Base-by-base conservation (phyloP, 1,284 basidiomycete species). In the Coniferiporia sulphurascens region DNA sequence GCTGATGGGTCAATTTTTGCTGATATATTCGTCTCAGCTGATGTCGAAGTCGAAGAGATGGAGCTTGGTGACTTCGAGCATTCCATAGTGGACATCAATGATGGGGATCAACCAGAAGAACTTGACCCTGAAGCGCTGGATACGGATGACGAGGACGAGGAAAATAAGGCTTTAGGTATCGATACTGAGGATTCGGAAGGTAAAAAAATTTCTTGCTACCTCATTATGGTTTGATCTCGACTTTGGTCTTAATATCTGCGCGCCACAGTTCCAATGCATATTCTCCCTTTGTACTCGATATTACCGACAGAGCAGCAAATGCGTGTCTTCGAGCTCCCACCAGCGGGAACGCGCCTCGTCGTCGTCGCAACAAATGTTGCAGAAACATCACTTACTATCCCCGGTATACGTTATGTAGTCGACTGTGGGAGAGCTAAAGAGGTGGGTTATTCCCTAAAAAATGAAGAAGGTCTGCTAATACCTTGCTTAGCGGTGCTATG, bases 401-500 rank as follows among this genome's bases (percentile, higher is more conserved):
- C 88, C 21, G 83, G 83, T 22, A 88, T 91, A 64, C 80, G 82
- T 27, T 91, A 91, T 67, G 88, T 91, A 13, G 80, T 91, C 19
- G 88, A 91, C 67, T 83, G 81, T 53, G 88, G 88, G n/a, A 78
- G 87, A 43, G 83, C 85, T 3, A 91, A 91, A 75, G 96, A 99
- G 80, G 92, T 91, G 64, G 60, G 74, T 64, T 41, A 54, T 15
- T 46, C 60, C 34, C 41, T 36, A 13, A 10, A 13, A 3, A 12
- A 51, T 48, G 13, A 35, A 55, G 64, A 19, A 65, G 55, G 3
- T 10, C 15, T 17, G 17, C 21, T 43, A 19, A 38, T 9, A 35
- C 7, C 10, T 34, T 12, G 56, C 34, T 0, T 58, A 81, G 77
- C 73, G 85, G 51, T 77, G 80, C 55, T 87, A 83, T 71, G 85